Percentiles rank a stretch among this genome's conserved stretches.
These are phyloP conservation scores for Yarrowia osloensis DNA, from an alignment of 805 yeast genomes.

Conservation along the genomic window DNA sequence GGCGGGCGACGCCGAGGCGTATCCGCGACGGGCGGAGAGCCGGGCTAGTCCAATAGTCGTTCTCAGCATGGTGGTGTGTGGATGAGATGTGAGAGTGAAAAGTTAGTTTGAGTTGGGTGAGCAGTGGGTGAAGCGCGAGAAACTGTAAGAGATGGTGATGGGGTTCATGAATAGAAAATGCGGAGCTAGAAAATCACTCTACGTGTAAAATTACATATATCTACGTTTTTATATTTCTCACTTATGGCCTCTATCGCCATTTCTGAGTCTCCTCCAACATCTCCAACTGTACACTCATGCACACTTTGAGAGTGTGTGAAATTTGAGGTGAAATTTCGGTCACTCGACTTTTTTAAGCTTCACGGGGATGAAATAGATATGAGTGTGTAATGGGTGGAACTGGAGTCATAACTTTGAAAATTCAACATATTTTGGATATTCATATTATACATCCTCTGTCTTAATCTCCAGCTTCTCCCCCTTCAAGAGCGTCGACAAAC, in stretches of 20 bases:
- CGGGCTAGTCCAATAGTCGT: background rate
- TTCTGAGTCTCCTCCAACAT: background rate
- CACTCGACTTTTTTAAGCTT: background rate
- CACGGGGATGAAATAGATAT: background rate
- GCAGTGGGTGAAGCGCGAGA: background rate
- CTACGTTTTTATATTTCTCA: background rate
- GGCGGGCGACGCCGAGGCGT: conserved; percentile 25
- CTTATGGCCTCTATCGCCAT: background rate
- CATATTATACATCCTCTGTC: background rate
- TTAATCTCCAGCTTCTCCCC: background rate
- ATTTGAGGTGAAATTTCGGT: conserved; percentile 19
- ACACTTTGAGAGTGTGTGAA: background rate
- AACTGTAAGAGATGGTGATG: too few relatives aligned
- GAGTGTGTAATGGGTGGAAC: background rate
- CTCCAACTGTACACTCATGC: background rate
- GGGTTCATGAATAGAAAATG: too few relatives aligned
- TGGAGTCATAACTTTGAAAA: background rate
- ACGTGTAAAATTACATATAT: too few relatives aligned
- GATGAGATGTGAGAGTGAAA: conserved; percentile 1
- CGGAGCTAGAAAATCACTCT: too few relatives aligned
- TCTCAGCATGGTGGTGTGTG: conserved; percentile 14
- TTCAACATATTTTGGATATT: background rate
- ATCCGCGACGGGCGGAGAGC: background rate
- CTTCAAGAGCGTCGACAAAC: too few relatives aligned
- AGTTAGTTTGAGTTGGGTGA: conserved; percentile 1